Evolutionary conservation across 345 rosid species (phyloP).

Genomic region (Eucalyptus pauciflora): DNA sequence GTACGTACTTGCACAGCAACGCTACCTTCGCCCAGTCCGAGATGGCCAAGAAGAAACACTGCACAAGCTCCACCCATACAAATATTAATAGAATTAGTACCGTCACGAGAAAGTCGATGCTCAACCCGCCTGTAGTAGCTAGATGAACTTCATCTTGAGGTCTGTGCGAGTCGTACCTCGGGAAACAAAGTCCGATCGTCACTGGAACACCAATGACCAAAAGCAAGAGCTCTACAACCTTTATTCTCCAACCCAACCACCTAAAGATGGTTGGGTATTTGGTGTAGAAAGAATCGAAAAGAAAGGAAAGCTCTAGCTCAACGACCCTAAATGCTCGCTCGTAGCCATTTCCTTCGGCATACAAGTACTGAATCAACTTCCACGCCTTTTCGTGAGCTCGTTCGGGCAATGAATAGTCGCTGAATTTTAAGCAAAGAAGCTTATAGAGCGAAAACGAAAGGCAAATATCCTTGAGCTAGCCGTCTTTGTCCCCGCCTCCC

Average conservation of each 20-base stretch:
- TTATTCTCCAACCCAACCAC: rapidly evolving
- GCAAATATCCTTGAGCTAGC: no score
- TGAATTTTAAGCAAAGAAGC: no score
- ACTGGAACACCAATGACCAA: background rate
- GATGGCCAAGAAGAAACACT: background rate
- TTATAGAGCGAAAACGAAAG: no score
- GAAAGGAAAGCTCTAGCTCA: background rate
- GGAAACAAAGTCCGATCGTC: background rate
- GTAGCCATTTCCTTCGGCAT: no score
- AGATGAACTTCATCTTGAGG: background rate
- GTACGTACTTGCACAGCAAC: background rate
- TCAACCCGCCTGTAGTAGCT: background rate
- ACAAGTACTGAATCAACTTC: no score
- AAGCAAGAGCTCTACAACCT: background rate
- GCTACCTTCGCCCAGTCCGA: background rate
- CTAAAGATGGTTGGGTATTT: background rate
- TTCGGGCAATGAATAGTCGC: no score
- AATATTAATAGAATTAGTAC: background rate
- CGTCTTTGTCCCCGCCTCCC: no score
- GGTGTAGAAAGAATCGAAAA: background rate
- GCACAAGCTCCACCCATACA: background rate
- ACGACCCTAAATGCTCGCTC: background rate
- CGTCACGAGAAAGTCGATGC: background rate
- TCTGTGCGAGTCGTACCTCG: background rate
- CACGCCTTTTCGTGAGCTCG: no score